phyloP scores from a whole-genome alignment of 345 rosid genomes.

The Carallia brachiata region DNA sequence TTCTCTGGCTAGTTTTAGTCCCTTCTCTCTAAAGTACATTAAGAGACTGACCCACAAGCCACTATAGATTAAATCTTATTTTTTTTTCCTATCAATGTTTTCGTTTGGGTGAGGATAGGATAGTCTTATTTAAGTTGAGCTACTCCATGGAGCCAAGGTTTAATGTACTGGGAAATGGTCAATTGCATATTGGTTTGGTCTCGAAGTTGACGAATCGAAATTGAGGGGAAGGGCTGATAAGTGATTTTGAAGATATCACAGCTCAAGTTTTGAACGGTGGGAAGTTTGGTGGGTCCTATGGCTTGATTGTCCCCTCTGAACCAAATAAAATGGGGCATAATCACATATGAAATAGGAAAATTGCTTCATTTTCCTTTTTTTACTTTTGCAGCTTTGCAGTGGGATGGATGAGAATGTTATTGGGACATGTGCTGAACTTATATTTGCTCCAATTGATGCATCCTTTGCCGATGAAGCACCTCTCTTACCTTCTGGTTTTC shows the following conservation, averaged over 20 bases:
- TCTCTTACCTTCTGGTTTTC: conserved; percentile 94
- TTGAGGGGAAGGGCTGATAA: too few relatives aligned
- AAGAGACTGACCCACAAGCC: background rate
- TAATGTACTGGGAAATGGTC: too few relatives aligned
- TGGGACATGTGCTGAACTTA: conserved; percentile 95
- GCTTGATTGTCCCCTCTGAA: background rate
- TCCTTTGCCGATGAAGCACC: conserved; percentile 99
- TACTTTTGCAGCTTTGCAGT: conserved; percentile 66
- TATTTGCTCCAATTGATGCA: conserved; percentile 96
- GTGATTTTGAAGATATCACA: too few relatives aligned
- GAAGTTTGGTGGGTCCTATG: background rate
- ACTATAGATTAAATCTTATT: background rate
- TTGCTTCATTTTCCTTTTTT: background rate
- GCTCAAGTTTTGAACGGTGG: too few relatives aligned
- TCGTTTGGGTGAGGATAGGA: background rate
- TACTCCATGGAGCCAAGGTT: too few relatives aligned
- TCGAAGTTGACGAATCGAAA: too few relatives aligned
- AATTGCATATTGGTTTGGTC: too few relatives aligned
- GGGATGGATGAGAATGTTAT: conserved; percentile 96
- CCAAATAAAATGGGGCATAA: background rate
- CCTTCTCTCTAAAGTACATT: background rate
- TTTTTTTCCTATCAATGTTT: background rate
- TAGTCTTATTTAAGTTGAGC: background rate
- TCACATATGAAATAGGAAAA: background rate
- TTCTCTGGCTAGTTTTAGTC: background rate